These are phyloP conservation scores for Aspergillus affinis DNA, from an alignment of 495 filamentous ascomycete species.

Conservation along the genomic window DNA sequence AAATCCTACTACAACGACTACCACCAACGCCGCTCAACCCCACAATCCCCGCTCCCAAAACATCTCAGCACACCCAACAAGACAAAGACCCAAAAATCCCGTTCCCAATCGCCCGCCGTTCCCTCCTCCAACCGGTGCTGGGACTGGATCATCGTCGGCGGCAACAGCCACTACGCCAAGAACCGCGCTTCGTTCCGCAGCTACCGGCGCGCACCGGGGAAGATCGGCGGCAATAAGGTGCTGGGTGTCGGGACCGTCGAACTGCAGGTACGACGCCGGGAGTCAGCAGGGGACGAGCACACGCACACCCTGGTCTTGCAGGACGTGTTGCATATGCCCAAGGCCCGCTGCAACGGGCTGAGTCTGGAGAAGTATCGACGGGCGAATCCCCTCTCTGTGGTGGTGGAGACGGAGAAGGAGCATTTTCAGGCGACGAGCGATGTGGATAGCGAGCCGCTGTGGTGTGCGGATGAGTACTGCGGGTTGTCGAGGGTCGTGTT, in stretches of 20 bases:
- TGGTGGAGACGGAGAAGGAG: slow-evolving; percentile 7
- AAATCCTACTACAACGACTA: not conserved
- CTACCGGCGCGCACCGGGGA: slow-evolving; percentile 21
- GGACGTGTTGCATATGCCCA: slow-evolving; percentile 27
- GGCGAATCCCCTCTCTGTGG: slow-evolving; percentile 3
- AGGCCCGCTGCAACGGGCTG: slow-evolving; percentile 28
- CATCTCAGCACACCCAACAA: not conserved
- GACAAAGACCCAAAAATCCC: not conserved
- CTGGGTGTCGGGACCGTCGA: slow-evolving; percentile 27
- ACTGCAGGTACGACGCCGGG: slow-evolving; percentile 15
- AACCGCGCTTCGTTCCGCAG: slow-evolving; percentile 26
- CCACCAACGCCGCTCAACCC: not conserved
- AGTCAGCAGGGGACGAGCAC: slow-evolving; percentile 6
- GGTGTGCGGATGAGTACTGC: slow-evolving; percentile 19
- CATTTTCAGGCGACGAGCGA: slow-evolving; percentile 12
- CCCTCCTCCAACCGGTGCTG: slow-evolving; percentile 21
- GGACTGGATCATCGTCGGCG: slow-evolving; percentile 25
- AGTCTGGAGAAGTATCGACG: slow-evolving; percentile 12
- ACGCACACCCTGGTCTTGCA: slow-evolving; percentile 20
- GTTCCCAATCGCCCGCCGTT: slow-evolving; percentile 3
- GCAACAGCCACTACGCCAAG: slow-evolving; percentile 29
- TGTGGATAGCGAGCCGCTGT: slow-evolving; percentile 16
- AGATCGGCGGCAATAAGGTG: slow-evolving; percentile 13
- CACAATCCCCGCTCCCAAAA: not conserved
- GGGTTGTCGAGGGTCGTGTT: slow-evolving; percentile 19